Evolutionary conservation across 768 basidiomycete genomes (phyloP), one percentile per base, ranked within the genome.

Genomic region (Antrodiella citrinella): DNA sequence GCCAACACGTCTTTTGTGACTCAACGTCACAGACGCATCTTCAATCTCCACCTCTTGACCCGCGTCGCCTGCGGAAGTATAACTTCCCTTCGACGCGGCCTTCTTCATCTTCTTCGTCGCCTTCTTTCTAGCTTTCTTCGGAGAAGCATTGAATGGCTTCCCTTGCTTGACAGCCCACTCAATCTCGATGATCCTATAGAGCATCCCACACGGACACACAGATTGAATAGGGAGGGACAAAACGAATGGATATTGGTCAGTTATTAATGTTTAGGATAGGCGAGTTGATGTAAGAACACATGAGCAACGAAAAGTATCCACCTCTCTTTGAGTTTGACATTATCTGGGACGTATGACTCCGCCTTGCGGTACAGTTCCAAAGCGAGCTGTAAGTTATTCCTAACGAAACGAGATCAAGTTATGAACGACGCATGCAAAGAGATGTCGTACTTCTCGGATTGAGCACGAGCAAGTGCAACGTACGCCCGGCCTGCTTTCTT

Each of bases 401-500:
- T 90, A 50, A 43, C n/a, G 44, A 42, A 26, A 47, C 44, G 13
- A 51, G 22, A 39, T 35, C 30, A 35, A 35, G 30, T 15, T 26
- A 38, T 46, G 11, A 21, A n/a, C 48, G 19, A 54, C 9, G 41
- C 10, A 10, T 18, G 18, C 10, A 22, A 41, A 23, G 38, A 48
- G 41, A 22, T 43, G 5, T 7, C 80, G 19, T 57, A 90, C 89
- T 86, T 86, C 64, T 90, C 84, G 2, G 86, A 87, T 65, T 86
- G 81, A 18, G 84, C 77, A 18, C 90, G 77, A 12, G 90, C 90
- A 21, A 90, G 78, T 20, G 85, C 80, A n/a, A 91, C 85, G 59
- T 89, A 89, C 1, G 88, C 87, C 15, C 85, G 73, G 2, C 88
- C 90, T 0, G 84, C 84, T 68, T 86, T 86, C 75, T 90, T 90